Percentiles rank a stretch among this genome's conserved stretches.
phyloP scores from a whole-genome alignment of 192 early-diverging fungal species.

The Geosiphon pyriformis region DNA sequence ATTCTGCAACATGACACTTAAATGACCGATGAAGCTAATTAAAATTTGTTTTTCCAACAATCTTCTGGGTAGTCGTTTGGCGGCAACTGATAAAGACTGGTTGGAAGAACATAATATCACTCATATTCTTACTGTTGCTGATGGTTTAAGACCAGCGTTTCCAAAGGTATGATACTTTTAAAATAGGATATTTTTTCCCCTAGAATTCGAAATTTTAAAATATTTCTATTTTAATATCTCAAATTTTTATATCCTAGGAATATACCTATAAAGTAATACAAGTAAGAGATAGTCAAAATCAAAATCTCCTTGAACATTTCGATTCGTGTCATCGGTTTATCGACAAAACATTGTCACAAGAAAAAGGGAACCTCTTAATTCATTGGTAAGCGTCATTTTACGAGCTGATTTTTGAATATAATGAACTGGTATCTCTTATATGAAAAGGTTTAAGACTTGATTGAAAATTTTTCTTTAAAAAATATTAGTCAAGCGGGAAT shows the following conservation, averaged over 20 bases:
- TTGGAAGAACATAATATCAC: conserved; percentile 10
- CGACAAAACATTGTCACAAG: background rate
- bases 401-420: no score
- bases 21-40: background rate
- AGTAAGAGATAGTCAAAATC: background rate
- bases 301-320: background rate
- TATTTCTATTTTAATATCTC: background rate
- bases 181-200: no score
- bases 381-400: background rate
- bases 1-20: background rate
- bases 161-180: conserved; percentile 7
- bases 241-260: background rate
- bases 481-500: background rate
- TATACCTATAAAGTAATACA: background rate
- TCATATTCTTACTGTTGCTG: conserved; percentile 10
- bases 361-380: background rate
- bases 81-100: conserved; percentile 20
- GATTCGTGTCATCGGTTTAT: background rate
- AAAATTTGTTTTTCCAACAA: background rate
- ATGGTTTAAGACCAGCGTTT: background rate
- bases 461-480: no score
- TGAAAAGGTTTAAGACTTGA: no score
- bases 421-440: no score
- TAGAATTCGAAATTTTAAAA: background rate
- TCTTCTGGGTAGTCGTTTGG: conserved; percentile 1